These are phyloP conservation scores for Saccharomycopsis fibuligera DNA, from an alignment of 805 yeast genomes.

Conservation along the genomic window DNA sequence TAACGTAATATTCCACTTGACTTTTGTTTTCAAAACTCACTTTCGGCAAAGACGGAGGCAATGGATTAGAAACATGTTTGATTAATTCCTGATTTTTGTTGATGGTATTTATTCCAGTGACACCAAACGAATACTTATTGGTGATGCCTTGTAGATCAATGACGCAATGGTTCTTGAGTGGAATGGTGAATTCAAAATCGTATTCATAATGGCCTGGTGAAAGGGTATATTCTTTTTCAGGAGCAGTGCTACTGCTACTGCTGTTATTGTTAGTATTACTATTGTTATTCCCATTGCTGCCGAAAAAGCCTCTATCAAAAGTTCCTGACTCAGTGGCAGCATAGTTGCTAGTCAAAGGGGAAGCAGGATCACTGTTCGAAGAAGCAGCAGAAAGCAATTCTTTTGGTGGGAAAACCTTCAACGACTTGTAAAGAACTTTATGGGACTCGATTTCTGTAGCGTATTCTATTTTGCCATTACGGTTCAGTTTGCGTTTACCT, in stretches of 20 bases:
- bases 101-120: not conserved
- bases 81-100: conserved; percentile 5
- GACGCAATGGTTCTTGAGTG: conserved; percentile 19
- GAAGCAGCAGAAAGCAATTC: not conserved
- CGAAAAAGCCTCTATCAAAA: not conserved
- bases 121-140: not conserved
- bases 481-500: not conserved
- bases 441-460: conserved; percentile 11
- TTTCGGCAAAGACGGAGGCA: conserved; percentile 13
- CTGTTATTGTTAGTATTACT: not conserved
- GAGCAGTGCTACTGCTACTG: not conserved
- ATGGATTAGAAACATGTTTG: conserved; percentile 11
- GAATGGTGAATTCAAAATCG: conserved; percentile 15
- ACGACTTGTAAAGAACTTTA: conserved; percentile 2
- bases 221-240: conserved; percentile 1
- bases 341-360: not conserved
- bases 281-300: not conserved
- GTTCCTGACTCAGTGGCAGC: not conserved
- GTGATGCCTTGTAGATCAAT: conserved; percentile 2
- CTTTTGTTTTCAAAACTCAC: not conserved
- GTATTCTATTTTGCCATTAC: not conserved
- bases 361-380: not conserved
- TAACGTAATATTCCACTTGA: conserved; percentile 11
- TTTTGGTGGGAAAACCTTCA: conserved; percentile 14
- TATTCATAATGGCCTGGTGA: conserved; percentile 17